Conservation (phyloP, 352 stramenopile species). For the Saprolegnia parasitica region DNA sequence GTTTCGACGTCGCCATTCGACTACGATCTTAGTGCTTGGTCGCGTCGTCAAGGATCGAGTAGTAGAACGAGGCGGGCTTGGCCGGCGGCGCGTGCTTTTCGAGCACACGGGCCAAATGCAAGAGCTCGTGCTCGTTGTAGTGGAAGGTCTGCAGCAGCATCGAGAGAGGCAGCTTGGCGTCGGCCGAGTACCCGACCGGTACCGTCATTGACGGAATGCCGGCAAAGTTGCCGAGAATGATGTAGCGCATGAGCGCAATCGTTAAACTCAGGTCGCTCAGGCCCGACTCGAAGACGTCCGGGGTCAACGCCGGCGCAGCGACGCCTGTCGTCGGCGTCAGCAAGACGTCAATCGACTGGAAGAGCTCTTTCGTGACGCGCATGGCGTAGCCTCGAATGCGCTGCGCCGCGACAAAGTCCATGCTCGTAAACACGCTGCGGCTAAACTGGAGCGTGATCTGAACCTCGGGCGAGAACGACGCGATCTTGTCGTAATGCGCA, state of each 20-base stretch:
- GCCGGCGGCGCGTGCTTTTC: constrained; percentile 1
- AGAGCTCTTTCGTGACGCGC: constrained; percentile 57
- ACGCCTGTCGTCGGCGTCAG: constrained; percentile 74
- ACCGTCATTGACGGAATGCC: constrained; percentile 74
- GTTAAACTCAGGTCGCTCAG: constrained; percentile 45
- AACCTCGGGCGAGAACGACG: constrained; percentile 58
- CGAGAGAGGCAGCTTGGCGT: constrained; percentile 55
- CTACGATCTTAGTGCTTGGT: not conserved
- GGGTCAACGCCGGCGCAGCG: constrained; percentile 62
- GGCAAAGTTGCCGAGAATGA: constrained; percentile 85
- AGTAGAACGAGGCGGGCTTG: constrained; percentile 15
- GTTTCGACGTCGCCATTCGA: not conserved
- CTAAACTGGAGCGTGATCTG: constrained; percentile 70
- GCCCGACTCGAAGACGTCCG: constrained; percentile 39
- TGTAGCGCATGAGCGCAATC: constrained; percentile 64
- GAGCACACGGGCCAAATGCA: constrained; percentile 52
- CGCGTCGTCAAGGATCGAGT: constrained; percentile 3
- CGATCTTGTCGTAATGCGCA: constrained; percentile 52
- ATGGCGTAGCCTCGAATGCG: constrained; percentile 76
- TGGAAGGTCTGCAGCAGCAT: constrained; percentile 70
- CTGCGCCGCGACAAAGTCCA: constrained; percentile 84
- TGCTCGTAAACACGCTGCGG: constrained; percentile 49
- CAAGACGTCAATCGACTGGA: constrained; percentile 83
- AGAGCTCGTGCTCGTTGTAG: constrained; percentile 66
- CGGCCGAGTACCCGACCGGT: constrained; percentile 59